Base-by-base conservation (phyloP, 179 eudicot species). In the Silene noctiflora region DNA sequence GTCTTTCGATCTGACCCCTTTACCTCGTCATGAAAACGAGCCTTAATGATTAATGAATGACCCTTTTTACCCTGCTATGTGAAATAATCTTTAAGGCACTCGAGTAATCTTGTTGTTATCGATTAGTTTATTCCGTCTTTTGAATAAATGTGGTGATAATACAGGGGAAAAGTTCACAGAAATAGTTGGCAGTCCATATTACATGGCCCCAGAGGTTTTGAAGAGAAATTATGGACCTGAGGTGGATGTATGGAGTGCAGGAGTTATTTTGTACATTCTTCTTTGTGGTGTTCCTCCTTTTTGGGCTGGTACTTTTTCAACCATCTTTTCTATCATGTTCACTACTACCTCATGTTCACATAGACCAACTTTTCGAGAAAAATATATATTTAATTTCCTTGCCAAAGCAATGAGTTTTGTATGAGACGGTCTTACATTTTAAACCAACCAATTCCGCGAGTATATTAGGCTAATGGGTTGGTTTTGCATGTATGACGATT, bases 221-320 rank as follows among this genome's bases (percentile, higher is more conserved):
- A 83, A 81, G 84, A 85, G 88, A 55, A 85, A 81, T 81, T 85
- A 85, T 76, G 88, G 88, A 25, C 86, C 84, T 5, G 88, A 85
- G 62, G 88, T 85, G 46, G 88, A 85, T 83, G 74, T 85, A 5
- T 85, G 88, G 88, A 85, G 88, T 79, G 88, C 88, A 63, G 88
- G 88, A 12, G 88, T 85, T 44, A 85, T 85, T 70, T 59, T 85
- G 65, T 85, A 85, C 71, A 85, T 85, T 70, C 84, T 85, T n/a
- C 78, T 85, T 61, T 85, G 87, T 79, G 88, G 88, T 14, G 88
- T 85, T 71, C 86, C 88, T 73, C 88, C 88, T 78, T 85, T 85
- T 61, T 85, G 88, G 88, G 86, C 88, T 74, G 88, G 88, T 85
- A 77, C 42, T 75, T 70, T 70, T 74, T 19, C 61, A 29, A 6